Evolutionary conservation across 352 stramenopile species (phyloP).

Genomic region (Thalassiosira exigua): DNA sequence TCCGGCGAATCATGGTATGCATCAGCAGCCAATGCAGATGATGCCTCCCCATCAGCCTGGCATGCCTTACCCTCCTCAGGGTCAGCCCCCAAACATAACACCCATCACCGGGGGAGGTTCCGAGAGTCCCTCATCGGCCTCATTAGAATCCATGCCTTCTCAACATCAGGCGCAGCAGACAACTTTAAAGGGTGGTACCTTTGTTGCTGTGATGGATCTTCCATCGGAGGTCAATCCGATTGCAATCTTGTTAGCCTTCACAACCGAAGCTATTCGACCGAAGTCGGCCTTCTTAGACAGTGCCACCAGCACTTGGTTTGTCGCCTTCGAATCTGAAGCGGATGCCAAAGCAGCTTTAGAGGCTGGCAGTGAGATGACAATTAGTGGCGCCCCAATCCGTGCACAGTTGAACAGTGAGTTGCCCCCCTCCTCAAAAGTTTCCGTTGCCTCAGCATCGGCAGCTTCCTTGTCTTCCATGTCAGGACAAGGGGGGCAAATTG

Average conservation of each 20-base stretch:
- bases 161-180: conserved; percentile 3
- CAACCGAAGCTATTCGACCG: conserved; percentile 24
- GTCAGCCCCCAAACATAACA: background rate
- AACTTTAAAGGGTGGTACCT: conserved; percentile 8
- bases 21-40: conserved; percentile 22
- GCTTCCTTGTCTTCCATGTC: conserved; percentile 53
- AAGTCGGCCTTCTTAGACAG: conserved; percentile 30
- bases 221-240: conserved; percentile 34
- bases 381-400: conserved; percentile 24
- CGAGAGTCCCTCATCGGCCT: conserved; percentile 45
- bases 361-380: conserved; percentile 29
- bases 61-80: conserved; percentile 4
- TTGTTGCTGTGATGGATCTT: conserved; percentile 32
- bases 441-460: conserved; percentile 29
- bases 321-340: conserved; percentile 27
- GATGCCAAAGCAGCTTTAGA: conserved; percentile 32
- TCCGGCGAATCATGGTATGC: conserved; percentile 19
- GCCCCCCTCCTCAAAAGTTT: conserved; percentile 23
- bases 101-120: conserved; percentile 7
- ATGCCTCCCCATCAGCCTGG: conserved; percentile 24
- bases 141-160: conserved; percentile 48
- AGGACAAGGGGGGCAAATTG: conserved; percentile 2
- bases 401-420: conserved; percentile 26
- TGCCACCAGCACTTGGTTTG: conserved; percentile 24
- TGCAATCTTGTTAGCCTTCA: conserved; percentile 29